Evolutionary conservation across 805 yeast genomes (phyloP).

Genomic region (Metschnikowia cubensis): DNA sequence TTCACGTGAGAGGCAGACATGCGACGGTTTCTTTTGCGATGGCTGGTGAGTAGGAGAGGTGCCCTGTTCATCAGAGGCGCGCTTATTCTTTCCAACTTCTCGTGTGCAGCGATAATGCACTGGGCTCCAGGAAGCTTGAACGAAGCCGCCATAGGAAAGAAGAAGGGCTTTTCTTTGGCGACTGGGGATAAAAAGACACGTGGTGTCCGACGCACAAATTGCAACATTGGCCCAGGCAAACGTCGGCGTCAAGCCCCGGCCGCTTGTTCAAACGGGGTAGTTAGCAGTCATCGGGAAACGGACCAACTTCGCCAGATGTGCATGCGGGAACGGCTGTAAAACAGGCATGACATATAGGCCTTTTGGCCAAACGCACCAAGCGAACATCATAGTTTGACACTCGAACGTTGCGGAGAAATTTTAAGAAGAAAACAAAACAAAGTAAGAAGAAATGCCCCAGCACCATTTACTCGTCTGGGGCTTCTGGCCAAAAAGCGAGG

Average conservation of each 20-base stretch:
- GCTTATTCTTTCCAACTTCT: not conserved
- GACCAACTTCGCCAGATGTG: not conserved
- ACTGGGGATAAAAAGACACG: not conserved
- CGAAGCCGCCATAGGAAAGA: too few species aligned
- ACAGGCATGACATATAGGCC: not conserved
- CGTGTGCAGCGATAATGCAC: not conserved
- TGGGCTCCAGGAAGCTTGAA: too few species aligned
- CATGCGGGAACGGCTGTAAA: constrained; percentile 1
- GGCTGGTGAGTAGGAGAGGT: constrained; percentile 4
- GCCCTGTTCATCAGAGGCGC: not conserved
- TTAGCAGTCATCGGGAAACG: not conserved
- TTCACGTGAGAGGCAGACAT: not conserved
- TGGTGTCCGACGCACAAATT: too few species aligned
- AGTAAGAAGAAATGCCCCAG: not conserved
- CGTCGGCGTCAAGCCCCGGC: too few species aligned
- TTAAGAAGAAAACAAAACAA: not conserved
- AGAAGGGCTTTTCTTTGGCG: not conserved
- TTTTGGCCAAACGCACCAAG: not conserved
- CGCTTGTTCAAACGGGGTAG: not conserved
- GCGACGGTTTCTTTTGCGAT: not conserved
- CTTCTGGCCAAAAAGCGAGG: not conserved
- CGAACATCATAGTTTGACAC: not conserved
- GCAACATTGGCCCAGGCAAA: too few species aligned
- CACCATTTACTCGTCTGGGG: not conserved
- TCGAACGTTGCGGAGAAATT: not conserved